Evolutionary conservation across 2,329 filamentous ascomycete species (phyloP), one percentile per base, ranked within the genome.

Genomic region (Colletotrichum navitas): DNA sequence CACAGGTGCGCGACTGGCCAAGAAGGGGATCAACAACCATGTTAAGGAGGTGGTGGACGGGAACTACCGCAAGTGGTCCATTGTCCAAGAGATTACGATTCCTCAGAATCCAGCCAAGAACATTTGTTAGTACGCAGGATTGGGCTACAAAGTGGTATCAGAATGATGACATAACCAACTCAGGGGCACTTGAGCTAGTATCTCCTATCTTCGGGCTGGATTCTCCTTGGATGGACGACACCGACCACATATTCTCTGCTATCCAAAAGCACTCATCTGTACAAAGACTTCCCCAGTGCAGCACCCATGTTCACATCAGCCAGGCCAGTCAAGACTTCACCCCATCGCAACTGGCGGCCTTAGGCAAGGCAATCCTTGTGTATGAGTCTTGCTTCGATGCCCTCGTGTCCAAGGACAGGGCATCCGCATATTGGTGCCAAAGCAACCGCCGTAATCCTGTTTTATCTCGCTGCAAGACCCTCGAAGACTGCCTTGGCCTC

Each of bases 281-380:
- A 16, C 59, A 72, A 18, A 60, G 71, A 0, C 78, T 78, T 11
- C 24, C 75, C 1, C 74, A 79, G 59, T 81, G 80, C 75, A 80
- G 80, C 73, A 82, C 81, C 2, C 81, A 83, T 74, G 75, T 83
- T 41, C 81, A 83, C 75, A 34, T 83, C 18, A 81, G 80, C 4
- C 74, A 71, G 24, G 63, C 61, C 5, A 51, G 56, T 6, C 60
- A 43, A 26, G 68, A 72, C n/a, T 72, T 72, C n/a, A 67, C 74
- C 4, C 70, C 76, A 0, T 11, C 41, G 8, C 77, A 78, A 16
- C 76, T 80, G 8, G 75, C 75, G 10, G 66, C 75, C 16, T 73
- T 83, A 1, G 78, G 78, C 68, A 81, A 81, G 68, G 74, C 77
- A 5, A 74, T 75, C 24, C 76, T 83, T 6, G 79, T 78, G 73